Evolutionary conservation across 164 flowering plant species (phyloP), one percentile per base, ranked within the genome.

Genomic region (Brasenia schreberi): DNA sequence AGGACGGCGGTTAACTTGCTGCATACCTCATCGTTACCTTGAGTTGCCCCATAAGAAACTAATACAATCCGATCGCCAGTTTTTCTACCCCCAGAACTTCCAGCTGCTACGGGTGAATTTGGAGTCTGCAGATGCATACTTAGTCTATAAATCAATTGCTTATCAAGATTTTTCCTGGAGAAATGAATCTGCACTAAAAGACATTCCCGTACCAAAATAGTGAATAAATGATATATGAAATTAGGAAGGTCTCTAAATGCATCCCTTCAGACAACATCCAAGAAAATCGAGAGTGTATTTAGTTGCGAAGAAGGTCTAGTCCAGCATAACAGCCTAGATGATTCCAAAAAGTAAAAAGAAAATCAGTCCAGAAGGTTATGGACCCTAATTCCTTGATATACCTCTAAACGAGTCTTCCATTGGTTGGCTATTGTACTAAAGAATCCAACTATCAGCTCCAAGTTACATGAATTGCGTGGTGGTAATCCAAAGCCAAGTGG

Each of bases 1-100:
- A 33, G 39, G 39, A 33, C 4, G 4, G 39, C 39, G 39, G 39
- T 33, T 33, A 33, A 33, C 39, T 33, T 33, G 39, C 39, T 33
- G 4, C 39, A 33, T 33, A 33, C 39, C 39, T 33, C 39, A 86
- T 89, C 83, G 45, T 72, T 78, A 61, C 66, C 74, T 69, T 81
- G 75, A 42, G 78, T 66, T 66, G 79, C 76, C 71, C 90, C 97
- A 72, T 86, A 83, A 71, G 85, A 90, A 56, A 82, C 90, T 62
- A 94, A 90, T 77, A 94, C 76, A 60, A 94, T 83, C 64, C 84
- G 78, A 70, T 72, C 82, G 65, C 80, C 77, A 56, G 89, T 19
- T 81, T 89, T 90, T 72, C 96, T 84, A 67, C 97, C 97, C 23
- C 64, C 97, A 56, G 92, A 87, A 71, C 80, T 83, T 64, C 85